phyloP scores from a whole-genome alignment of 306 rosid genomes.

The Sicyos baderoa region DNA sequence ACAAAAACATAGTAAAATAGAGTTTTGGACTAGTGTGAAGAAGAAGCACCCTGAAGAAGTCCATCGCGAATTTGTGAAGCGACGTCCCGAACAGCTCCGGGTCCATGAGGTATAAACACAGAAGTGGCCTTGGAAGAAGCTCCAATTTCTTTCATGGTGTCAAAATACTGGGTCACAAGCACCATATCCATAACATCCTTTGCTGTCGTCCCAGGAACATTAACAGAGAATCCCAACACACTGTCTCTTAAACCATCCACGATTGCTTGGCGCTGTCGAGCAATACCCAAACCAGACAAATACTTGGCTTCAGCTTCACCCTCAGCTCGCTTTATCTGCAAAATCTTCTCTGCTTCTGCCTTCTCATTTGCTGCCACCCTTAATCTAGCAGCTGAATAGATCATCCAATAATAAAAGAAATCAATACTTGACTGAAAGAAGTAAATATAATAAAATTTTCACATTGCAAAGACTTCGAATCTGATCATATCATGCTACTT shows the following conservation, averaged over 20 bases:
- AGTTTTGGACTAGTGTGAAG: slow-evolving; percentile 30
- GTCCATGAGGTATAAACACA: slow-evolving; percentile 97
- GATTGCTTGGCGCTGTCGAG: slow-evolving; percentile 92
- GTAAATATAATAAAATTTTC: too few relatives aligned
- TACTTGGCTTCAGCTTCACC: slow-evolving; percentile 95
- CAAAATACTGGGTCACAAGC: slow-evolving; percentile 88
- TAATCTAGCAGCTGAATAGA: slow-evolving; percentile 67
- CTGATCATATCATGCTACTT: too few relatives aligned
- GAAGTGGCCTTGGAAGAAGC: slow-evolving; percentile 83
- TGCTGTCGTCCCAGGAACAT: slow-evolving; percentile 84
- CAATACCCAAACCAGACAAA: slow-evolving; percentile 78
- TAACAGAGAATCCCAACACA: slow-evolving; percentile 74
- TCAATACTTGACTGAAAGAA: too few relatives aligned
- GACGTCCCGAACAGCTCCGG: slow-evolving; percentile 85
- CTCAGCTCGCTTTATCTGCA: slow-evolving; percentile 85
- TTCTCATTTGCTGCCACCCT: slow-evolving; percentile 84
- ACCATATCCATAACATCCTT: slow-evolving; percentile 99
- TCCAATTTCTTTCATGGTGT: slow-evolving; percentile 94
- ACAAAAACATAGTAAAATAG: slow-evolving; percentile 5
- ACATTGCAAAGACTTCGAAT: too few relatives aligned
- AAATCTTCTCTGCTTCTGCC: slow-evolving; percentile 92
- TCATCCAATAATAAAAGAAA: too few relatives aligned
- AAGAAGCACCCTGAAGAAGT: slow-evolving; percentile 72
- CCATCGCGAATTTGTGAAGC: slow-evolving; percentile 88
- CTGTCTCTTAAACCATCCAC: slow-evolving; percentile 92